Percentiles rank a stretch among this genome's conserved stretches.
These are phyloP conservation scores for Dillenia suffruticosa DNA, from an alignment of 164 flowering plant species.

Conservation along the genomic window DNA sequence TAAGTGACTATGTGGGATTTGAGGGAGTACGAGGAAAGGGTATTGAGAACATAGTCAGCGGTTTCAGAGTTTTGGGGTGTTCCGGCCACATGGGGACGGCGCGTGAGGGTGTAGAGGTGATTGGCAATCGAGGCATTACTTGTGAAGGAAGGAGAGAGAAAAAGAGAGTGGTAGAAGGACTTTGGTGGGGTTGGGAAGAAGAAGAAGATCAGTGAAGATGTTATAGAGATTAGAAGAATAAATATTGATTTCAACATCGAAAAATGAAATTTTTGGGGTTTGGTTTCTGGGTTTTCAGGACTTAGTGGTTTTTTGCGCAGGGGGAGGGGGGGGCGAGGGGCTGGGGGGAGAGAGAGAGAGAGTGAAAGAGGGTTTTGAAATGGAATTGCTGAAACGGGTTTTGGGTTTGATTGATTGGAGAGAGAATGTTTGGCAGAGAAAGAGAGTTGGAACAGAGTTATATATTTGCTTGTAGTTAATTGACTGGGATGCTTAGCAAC, in stretches of 20 bases:
- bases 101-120: slow-evolving; percentile 59
- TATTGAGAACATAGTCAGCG: slow-evolving; percentile 52
- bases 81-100: slow-evolving; percentile 67
- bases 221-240: slow-evolving; percentile 2
- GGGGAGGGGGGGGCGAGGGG: too few relatives aligned
- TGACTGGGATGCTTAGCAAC: too few relatives aligned
- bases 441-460: too few relatives aligned
- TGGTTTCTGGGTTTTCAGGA: neutral
- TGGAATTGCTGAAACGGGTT: too few relatives aligned
- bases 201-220: slow-evolving; percentile 25
- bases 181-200: slow-evolving; percentile 23
- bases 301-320: too few relatives aligned
- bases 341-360: too few relatives aligned
- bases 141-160: slow-evolving; percentile 30
- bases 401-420: too few relatives aligned
- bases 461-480: too few relatives aligned
- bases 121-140: slow-evolving; percentile 43
- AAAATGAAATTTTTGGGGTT: neutral
- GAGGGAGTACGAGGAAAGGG: slow-evolving; percentile 31
- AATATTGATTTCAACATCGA: slow-evolving; percentile 15
- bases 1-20: slow-evolving; percentile 40
- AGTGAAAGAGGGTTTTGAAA: too few relatives aligned
- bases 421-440: too few relatives aligned
- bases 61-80: slow-evolving; percentile 55
- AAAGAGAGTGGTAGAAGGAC: slow-evolving; percentile 36